Percentiles rank a stretch among this genome's conserved stretches.
phyloP scores from a whole-genome alignment of 1,284 basidiomycete species.

The Limonomyces culmigenus region DNA sequence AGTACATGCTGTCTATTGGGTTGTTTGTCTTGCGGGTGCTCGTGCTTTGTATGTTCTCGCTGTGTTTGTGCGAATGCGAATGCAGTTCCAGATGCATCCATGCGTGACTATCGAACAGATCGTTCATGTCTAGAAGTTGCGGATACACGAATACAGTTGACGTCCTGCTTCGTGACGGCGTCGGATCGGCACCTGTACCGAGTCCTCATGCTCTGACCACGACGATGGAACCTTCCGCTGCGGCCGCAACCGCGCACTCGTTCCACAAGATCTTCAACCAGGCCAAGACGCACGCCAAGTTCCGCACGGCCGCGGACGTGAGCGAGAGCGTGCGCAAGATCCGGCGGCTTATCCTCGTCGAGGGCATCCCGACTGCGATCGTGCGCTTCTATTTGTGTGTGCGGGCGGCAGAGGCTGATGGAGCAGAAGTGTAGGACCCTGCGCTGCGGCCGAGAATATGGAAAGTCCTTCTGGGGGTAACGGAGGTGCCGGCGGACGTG shows the following conservation, averaged over 20 bases:
- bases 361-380: conserved; percentile 63
- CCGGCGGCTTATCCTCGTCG: conserved; percentile 69
- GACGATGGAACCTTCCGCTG: too few relatives aligned
- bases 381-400: conserved; percentile 15
- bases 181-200: too few relatives aligned
- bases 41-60: not conserved
- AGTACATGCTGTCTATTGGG: not conserved
- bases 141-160: too few relatives aligned
- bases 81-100: too few relatives aligned
- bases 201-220: too few relatives aligned
- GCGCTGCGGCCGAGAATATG: conserved; percentile 71
- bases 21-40: not conserved
- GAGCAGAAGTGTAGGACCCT: conserved; percentile 35
- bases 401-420: conserved; percentile 1
- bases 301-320: conserved; percentile 46
- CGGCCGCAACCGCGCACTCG: conserved; percentile 38
- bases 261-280: conserved; percentile 65
- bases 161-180: too few relatives aligned
- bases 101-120: too few relatives aligned
- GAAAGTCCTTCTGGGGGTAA: conserved; percentile 80
- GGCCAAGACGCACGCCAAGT: conserved; percentile 41
- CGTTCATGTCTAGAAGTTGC: too few relatives aligned
- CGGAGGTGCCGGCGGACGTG: conserved; percentile 50
- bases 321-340: conserved; percentile 73
- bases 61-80: not conserved